Percentiles rank a stretch among this genome's conserved stretches.
phyloP scores from a whole-genome alignment of 2,329 filamentous ascomycete genomes.

The Penicillium crustosum region DNA sequence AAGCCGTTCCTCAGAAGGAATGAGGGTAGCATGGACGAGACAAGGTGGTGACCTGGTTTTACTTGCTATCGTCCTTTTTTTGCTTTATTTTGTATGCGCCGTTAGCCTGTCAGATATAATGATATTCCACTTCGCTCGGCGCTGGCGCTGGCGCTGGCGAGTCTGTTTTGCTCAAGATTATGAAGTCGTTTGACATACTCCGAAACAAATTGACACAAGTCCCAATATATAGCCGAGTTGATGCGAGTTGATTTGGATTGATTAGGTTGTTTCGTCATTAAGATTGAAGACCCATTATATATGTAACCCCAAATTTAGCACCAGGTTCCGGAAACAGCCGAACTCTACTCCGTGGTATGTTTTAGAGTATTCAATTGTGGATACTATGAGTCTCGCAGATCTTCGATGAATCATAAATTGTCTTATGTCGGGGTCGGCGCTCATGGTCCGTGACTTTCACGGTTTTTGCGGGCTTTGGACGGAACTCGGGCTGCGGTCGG shows the following conservation, averaged over 20 bases:
- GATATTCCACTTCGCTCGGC: neutral
- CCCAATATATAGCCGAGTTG: neutral
- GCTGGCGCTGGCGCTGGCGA: neutral
- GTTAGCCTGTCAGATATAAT: constrained; percentile 1
- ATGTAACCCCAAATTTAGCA: neutral
- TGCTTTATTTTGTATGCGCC: neutral
- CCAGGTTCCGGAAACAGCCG: neutral
- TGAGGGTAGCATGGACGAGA: neutral
- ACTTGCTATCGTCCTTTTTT: neutral
- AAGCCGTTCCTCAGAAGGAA: constrained; percentile 11
- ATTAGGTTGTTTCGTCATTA: neutral
- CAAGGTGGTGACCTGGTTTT: neutral
- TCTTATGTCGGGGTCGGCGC: neutral
- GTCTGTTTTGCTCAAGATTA: neutral
- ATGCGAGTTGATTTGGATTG: neutral
- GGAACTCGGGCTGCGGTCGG: too few species aligned
- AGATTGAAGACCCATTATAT: neutral
- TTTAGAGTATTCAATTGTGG: neutral
- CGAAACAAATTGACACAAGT: neutral
- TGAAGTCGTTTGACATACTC: neutral
- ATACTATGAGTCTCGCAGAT: neutral
- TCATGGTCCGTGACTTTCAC: neutral
- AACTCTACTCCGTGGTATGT: neutral
- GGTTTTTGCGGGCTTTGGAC: constrained; percentile 1
- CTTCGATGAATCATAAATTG: neutral